phyloP scores from a whole-genome alignment of 2,329 filamentous ascomycete species.

The Botrytis tulipae region DNA sequence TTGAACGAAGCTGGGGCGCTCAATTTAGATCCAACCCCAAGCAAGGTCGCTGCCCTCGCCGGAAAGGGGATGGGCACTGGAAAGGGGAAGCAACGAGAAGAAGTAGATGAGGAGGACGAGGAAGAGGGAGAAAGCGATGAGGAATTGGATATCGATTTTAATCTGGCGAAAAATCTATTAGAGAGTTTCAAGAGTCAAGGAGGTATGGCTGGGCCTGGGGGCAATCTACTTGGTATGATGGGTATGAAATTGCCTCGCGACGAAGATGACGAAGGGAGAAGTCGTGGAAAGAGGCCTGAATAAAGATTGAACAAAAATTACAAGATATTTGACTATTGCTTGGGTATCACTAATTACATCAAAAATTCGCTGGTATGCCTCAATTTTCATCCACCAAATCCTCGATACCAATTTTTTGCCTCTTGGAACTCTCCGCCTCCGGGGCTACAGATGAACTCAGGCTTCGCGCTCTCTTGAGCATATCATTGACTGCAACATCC shows the following conservation, averaged over 20 bases:
- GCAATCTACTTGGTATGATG: conserved; percentile 85
- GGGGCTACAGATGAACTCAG: conserved; percentile 19
- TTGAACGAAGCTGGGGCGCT: conserved; percentile 67
- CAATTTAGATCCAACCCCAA: conserved; percentile 46
- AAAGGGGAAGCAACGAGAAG: conserved; percentile 28
- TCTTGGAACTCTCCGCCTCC: conserved; percentile 28
- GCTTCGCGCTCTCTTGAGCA: conserved; percentile 31
- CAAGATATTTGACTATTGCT: conserved; percentile 11
- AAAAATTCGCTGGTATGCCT: conserved; percentile 16
- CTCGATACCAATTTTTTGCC: conserved; percentile 25
- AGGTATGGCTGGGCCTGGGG: conserved; percentile 79
- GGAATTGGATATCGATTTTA: conserved; percentile 77
- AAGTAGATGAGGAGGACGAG: conserved; percentile 60
- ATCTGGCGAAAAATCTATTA: conserved; percentile 84
- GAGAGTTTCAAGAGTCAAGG: conserved; percentile 91
- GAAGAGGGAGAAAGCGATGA: conserved; percentile 54
- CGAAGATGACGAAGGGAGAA: conserved; percentile 53
- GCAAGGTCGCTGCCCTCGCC: conserved; percentile 38
- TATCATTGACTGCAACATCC: conserved; percentile 26
- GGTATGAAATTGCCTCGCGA: conserved; percentile 79
- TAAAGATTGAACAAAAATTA: conserved; percentile 8
- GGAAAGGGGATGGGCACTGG: conserved; percentile 15
- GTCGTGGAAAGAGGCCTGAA: conserved; percentile 10
- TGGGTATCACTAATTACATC: conserved; percentile 23
- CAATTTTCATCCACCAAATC: conserved; percentile 18